phyloP scores from a whole-genome alignment of 2,329 filamentous ascomycete species.

The Gaeumannomyces tritici region DNA sequence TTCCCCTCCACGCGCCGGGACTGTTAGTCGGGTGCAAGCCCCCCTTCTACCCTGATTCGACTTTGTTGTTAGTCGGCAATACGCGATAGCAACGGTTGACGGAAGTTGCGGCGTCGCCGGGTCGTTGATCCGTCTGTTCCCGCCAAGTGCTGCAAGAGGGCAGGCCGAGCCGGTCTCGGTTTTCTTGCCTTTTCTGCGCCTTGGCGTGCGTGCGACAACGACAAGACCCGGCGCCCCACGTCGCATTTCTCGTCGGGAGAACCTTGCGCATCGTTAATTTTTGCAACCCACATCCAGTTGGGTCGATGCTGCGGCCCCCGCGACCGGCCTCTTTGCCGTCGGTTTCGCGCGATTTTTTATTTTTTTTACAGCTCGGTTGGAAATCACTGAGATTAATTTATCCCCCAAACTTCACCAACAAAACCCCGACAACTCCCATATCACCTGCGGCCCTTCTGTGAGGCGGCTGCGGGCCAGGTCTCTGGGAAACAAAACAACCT shows the following conservation, averaged over 20 bases:
- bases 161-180: not conserved
- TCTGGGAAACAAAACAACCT: not conserved
- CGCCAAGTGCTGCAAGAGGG: constrained; percentile 7
- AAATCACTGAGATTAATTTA: not conserved
- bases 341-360: not conserved
- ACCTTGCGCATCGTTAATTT: not conserved
- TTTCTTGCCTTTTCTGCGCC: not conserved
- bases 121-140: constrained; percentile 7
- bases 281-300: constrained; percentile 19
- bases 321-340: constrained; percentile 12
- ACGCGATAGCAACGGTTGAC: constrained; percentile 9
- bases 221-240: not conserved
- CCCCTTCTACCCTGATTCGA: constrained; percentile 5
- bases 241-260: not conserved
- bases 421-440: not conserved
- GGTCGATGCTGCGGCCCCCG: constrained; percentile 47
- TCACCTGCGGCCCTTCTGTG: not conserved
- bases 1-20: too few relatives aligned
- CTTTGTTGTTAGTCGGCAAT: constrained; percentile 25
- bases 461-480: not conserved
- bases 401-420: not conserved
- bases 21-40: not conserved
- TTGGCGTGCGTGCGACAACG: not conserved
- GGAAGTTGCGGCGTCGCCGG: not conserved
- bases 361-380: too few relatives aligned